Evolutionary conservation across 805 yeast species (phyloP).

Genomic region (Barnettozyma wickerhamii): DNA sequence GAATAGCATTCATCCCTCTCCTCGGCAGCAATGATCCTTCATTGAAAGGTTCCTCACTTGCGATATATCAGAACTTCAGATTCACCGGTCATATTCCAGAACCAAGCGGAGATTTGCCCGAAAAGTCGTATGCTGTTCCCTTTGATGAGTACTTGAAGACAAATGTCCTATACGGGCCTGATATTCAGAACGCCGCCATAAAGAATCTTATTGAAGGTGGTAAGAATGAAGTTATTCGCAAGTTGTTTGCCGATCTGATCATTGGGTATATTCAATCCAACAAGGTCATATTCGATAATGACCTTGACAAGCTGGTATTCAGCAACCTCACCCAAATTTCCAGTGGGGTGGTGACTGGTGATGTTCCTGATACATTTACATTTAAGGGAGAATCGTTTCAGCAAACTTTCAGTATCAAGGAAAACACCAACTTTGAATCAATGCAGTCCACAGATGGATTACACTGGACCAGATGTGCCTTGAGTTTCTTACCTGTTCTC

Average conservation of each 20-base stretch:
- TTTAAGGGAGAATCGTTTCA: constrained; percentile 13
- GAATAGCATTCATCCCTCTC: constrained; percentile 17
- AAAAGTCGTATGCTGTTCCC: not conserved
- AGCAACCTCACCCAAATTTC: constrained; percentile 8
- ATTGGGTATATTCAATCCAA: constrained; percentile 12
- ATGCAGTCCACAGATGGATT: constrained; percentile 15
- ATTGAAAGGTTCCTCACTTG: constrained; percentile 18
- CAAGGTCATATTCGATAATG: constrained; percentile 6
- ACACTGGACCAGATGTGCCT: constrained; percentile 23
- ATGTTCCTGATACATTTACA: constrained; percentile 1
- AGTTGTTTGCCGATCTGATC: constrained; percentile 13
- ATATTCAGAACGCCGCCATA: constrained; percentile 6
- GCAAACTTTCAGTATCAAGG: constrained; percentile 18
- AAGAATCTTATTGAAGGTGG: constrained; percentile 18
- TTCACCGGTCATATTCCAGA: constrained; percentile 8
- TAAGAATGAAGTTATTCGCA: constrained; percentile 14
- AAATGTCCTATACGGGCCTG: constrained; percentile 3
- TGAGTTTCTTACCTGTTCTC: constrained; percentile 19
- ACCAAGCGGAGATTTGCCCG: not conserved
- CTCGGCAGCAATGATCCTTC: not conserved
- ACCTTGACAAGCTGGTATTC: constrained; percentile 15
- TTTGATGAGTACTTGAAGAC: constrained; percentile 13
- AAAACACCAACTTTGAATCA: constrained; percentile 7
- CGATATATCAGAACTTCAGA: constrained; percentile 20
- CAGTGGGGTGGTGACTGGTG: not conserved